Evolutionary conservation across 2,329 filamentous ascomycete species (phyloP).

Genomic region (Lachnellula arida): DNA sequence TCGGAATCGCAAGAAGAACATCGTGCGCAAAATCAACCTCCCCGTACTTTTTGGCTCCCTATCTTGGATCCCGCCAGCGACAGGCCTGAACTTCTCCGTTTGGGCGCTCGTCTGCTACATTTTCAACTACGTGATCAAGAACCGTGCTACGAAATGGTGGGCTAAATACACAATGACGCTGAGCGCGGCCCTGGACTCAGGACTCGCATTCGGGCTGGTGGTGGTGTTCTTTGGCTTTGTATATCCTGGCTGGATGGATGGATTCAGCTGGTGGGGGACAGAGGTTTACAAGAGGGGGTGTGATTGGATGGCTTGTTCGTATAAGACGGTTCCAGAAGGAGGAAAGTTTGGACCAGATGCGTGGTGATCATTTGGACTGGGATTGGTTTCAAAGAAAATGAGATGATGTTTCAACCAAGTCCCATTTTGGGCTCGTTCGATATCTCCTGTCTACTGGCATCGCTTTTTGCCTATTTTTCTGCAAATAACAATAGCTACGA

Average conservation of each 20-base stretch:
- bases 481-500: too few species aligned
- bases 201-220: conserved; percentile 75
- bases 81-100: conserved; percentile 81
- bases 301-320: conserved; percentile 78
- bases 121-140: conserved; percentile 74
- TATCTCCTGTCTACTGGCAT: too few species aligned
- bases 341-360: conserved; percentile 60
- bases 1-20: conserved; percentile 52
- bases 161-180: conserved; percentile 88
- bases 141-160: conserved; percentile 73
- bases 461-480: too few species aligned
- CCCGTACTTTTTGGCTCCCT: conserved; percentile 80
- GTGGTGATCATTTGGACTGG: conserved; percentile 37
- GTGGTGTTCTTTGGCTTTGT: conserved; percentile 82
- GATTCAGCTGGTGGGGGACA: conserved; percentile 84
- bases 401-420: neutral
- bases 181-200: conserved; percentile 76
- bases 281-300: conserved; percentile 80
- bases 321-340: conserved; percentile 57
- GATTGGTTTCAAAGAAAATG: neutral
- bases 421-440: too few species aligned
- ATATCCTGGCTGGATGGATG: conserved; percentile 70
- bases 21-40: conserved; percentile 73
- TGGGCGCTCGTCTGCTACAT: conserved; percentile 82
- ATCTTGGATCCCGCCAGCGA: conserved; percentile 82